phyloP scores from a whole-genome alignment of 2,329 filamentous ascomycete genomes.

The Microsporum canis region DNA sequence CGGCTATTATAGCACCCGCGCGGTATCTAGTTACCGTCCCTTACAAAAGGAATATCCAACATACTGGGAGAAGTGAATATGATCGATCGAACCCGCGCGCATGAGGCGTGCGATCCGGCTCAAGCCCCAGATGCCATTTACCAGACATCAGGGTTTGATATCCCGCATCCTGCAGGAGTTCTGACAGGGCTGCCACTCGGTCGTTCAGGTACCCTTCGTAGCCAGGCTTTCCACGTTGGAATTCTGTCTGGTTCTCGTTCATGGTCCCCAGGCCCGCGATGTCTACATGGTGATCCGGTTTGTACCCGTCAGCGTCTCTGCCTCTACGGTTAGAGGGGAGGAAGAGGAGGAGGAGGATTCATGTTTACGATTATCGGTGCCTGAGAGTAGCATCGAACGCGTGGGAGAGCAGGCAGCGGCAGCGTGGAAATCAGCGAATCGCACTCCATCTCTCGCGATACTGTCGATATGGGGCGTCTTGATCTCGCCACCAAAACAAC shows the following conservation, averaged over 20 bases:
- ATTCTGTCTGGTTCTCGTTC: slow-evolving; percentile 44
- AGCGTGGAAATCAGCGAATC: slow-evolving; percentile 55
- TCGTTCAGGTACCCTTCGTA: slow-evolving; percentile 56
- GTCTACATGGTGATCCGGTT: slow-evolving; percentile 15
- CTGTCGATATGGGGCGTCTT: slow-evolving; percentile 49
- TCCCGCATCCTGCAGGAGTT: slow-evolving; percentile 47
- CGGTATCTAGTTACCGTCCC: too few species aligned
- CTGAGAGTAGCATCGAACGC: slow-evolving; percentile 55
- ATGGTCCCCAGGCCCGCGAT: slow-evolving; percentile 46
- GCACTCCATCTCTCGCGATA: slow-evolving; percentile 41
- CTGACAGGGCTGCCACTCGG: slow-evolving; percentile 47
- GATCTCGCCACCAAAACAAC: slow-evolving; percentile 51
- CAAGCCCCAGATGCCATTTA: slow-evolving; percentile 54
- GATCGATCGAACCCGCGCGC: slow-evolving; percentile 49
- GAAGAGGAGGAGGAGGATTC: slow-evolving; percentile 15
- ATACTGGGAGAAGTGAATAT: slow-evolving; percentile 50
- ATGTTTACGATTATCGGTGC: slow-evolving; percentile 47
- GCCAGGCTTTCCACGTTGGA: slow-evolving; percentile 48
- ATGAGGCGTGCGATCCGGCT: slow-evolving; percentile 45
- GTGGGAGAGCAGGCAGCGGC: slow-evolving; percentile 55
- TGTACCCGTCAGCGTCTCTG: background rate
- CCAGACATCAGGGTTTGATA: slow-evolving; percentile 52
- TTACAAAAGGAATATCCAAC: slow-evolving; percentile 25
- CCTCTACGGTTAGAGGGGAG: background rate
- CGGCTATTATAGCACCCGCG: too few species aligned